Conservation (phyloP, 2,329 filamentous ascomycete species). For the Penicillium fuscoglaucum region DNA sequence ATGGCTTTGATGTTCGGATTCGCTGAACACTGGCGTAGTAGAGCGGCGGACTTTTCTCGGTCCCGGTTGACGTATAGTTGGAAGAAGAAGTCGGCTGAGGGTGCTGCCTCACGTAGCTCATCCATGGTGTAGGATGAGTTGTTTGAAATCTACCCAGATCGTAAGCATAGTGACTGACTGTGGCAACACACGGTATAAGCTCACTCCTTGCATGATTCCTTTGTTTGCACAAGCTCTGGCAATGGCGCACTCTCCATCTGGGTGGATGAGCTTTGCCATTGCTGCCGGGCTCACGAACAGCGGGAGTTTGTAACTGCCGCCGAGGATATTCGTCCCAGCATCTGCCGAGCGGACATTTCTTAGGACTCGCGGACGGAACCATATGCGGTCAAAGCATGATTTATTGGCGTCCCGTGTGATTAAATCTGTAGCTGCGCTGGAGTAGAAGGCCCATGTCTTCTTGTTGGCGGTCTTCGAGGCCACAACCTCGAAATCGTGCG, state of each 20-base stretch:
- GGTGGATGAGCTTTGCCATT: slow-evolving; percentile 64
- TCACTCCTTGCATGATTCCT: slow-evolving; percentile 58
- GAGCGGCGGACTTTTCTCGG: slow-evolving; percentile 49
- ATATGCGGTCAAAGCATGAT: slow-evolving; percentile 56
- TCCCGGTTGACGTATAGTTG: slow-evolving; percentile 58
- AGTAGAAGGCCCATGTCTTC: slow-evolving; percentile 71
- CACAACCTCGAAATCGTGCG: slow-evolving; percentile 61
- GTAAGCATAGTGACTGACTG: not conserved
- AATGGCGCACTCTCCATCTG: slow-evolving; percentile 62
- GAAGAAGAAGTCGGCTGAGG: slow-evolving; percentile 51
- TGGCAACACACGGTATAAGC: slow-evolving; percentile 10
- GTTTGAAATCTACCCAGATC: slow-evolving; percentile 53
- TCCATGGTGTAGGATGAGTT: slow-evolving; percentile 60
- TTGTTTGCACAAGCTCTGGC: slow-evolving; percentile 53
- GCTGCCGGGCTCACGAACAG: slow-evolving; percentile 66
- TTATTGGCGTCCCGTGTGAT: slow-evolving; percentile 59
- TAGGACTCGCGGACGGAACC: slow-evolving; percentile 60
- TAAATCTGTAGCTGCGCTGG: slow-evolving; percentile 64
- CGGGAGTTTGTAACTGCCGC: slow-evolving; percentile 54
- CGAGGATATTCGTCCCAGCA: slow-evolving; percentile 57
- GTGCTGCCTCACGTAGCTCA: slow-evolving; percentile 53
- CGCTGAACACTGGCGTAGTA: slow-evolving; percentile 46
- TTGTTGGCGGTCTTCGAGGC: slow-evolving; percentile 57
- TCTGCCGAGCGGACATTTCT: slow-evolving; percentile 56
- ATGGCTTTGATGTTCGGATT: slow-evolving; percentile 48